A percentile compares a stretch with the other conserved stretches of the same genome.
These are phyloP conservation scores for Yarrowia deformans DNA, from an alignment of 805 yeast genomes.

Conservation along the genomic window DNA sequence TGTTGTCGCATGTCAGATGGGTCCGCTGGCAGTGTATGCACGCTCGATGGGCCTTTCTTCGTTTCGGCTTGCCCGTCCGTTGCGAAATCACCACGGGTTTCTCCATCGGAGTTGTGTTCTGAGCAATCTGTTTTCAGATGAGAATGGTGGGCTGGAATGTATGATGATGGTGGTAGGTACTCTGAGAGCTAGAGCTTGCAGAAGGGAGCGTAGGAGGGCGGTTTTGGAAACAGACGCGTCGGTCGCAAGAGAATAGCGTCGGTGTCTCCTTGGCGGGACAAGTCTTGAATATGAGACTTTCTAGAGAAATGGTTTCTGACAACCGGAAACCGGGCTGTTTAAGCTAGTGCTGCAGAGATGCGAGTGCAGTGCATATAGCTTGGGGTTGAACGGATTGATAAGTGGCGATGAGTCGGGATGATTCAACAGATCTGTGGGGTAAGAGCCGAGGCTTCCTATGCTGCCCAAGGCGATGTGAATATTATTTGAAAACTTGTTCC, in stretches of 20 bases:
- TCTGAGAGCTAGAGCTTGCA: conserved; percentile 1
- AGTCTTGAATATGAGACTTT: conserved; percentile 4
- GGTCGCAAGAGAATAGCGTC: not conserved
- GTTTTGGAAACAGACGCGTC: conserved; percentile 1
- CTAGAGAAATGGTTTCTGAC: conserved; percentile 18
- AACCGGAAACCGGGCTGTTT: conserved; percentile 36
- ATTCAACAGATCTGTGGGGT: not conserved
- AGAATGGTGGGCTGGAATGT: conserved; percentile 12
- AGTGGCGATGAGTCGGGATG: not conserved
- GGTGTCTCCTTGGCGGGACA: not conserved
- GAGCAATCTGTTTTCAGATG: conserved; percentile 8
- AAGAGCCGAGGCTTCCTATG: not conserved
- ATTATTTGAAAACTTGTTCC: not conserved
- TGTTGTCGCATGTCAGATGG: conserved; percentile 88
- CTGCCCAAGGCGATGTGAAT: not conserved
- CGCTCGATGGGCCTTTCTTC: conserved; percentile 82
- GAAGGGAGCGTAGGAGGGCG: not conserved
- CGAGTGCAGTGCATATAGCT: conserved; percentile 37
- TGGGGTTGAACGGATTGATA: conserved; percentile 28
- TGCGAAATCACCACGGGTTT: conserved; percentile 43
- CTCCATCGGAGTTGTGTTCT: not conserved
- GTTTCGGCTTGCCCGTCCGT: conserved; percentile 53
- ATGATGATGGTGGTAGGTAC: not conserved
- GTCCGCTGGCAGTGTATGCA: conserved; percentile 90
- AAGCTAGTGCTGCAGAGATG: conserved; percentile 39